Base-by-base conservation (phyloP, 2,329 filamentous ascomycete genomes). In the Alternaria gansuensis region DNA sequence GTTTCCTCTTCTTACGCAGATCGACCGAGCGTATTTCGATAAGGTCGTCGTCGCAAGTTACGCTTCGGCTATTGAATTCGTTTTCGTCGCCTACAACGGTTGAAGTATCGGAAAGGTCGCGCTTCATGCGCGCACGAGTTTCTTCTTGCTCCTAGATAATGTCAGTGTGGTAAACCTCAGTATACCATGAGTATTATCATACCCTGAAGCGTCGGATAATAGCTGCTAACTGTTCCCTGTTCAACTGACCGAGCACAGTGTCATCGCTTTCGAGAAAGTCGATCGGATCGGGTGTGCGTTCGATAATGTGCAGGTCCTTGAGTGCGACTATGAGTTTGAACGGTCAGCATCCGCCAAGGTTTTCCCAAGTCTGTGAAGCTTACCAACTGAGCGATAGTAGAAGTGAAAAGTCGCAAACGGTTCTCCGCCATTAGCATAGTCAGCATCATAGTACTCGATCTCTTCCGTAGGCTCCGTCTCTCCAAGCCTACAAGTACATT, bases 291-390 rank as follows among this genome's bases (percentile, higher is more conserved):
- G 68, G 72, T 1, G 64, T 64, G 13, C 66, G 59, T 2, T 58
- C 60, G 7, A 77, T 63, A n/a, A 78, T 63, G 40, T 65, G 46
- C 7, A 77, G 64, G n/a, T 64, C 62, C 62, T 77, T 70, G 4
- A 78, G 63, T 0, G 59, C 59, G 3, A 36, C 63, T 64, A 36
- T 17, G 3, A 23, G 3, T 6, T 14, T 14, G 31, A 2, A 23
- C 6, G 14, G 2, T 52, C 5, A 40, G 28, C 43, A 29, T 37
- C 6, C 17, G 11, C 4, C 13, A n/a, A 2, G 3, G n/a, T 6
- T 29, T 43, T 10, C 17, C 3, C 6, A 29, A 8, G 13, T 5
- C 9, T 26, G 0, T 3, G 9, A 34, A n/a, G 11, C 17, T 66
- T 60, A 67, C 64, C 58, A 10, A 56, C 29, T 6, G 66, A 70